Conservation (phyloP, 139 green algal species). For the Zygnema cylindricum region DNA sequence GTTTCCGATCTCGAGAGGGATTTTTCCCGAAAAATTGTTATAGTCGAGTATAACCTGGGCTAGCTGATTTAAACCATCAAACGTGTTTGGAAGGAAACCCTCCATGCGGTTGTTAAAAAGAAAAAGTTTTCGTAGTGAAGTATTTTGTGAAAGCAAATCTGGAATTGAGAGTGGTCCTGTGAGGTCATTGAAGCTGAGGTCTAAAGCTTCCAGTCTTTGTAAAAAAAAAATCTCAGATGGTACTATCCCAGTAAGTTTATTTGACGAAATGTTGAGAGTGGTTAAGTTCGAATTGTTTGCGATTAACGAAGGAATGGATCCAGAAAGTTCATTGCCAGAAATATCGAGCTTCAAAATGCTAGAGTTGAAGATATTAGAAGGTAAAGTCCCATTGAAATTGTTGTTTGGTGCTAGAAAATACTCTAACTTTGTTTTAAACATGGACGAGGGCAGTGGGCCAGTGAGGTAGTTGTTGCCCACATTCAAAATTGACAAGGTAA, state of each 20-base stretch:
- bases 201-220: neutral
- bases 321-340: constrained; percentile 13
- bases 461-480: neutral
- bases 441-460: neutral
- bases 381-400: neutral
- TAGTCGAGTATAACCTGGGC: neutral
- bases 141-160: neutral
- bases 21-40: neutral
- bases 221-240: neutral
- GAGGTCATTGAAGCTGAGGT: neutral
- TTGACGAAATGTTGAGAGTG: neutral
- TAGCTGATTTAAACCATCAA: neutral
- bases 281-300: neutral
- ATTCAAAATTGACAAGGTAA: neutral
- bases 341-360: neutral
- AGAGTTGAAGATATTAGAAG: neutral
- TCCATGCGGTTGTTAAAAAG: neutral
- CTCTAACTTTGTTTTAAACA: neutral
- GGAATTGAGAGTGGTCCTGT: neutral
- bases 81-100: neutral
- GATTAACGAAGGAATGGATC: constrained; percentile 8
- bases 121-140: neutral
- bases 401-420: neutral
- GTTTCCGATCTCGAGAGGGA: neutral
- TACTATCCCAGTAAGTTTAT: neutral